Evolutionary conservation across 352 stramenopile genomes (phyloP).

Genomic region (Aphanomyces stellatus): DNA sequence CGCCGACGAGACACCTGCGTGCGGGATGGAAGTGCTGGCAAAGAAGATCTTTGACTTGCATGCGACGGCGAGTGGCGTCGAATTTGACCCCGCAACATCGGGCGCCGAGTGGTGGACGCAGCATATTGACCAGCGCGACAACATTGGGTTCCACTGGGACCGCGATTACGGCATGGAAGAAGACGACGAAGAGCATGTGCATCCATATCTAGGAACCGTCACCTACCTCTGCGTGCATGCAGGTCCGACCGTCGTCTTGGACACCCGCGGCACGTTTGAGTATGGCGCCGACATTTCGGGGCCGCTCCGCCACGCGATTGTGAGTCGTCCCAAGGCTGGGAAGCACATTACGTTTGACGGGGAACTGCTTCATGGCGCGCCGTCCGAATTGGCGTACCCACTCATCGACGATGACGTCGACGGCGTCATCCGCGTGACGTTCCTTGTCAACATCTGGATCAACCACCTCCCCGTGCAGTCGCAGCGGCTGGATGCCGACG

Average conservation of each 20-base stretch:
- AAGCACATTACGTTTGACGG: slow-evolving; percentile 75
- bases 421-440: slow-evolving; percentile 40
- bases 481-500: slow-evolving; percentile 26
- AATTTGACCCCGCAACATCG: slow-evolving; percentile 39
- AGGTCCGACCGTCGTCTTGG: slow-evolving; percentile 40
- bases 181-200: slow-evolving; percentile 61
- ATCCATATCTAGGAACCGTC: slow-evolving; percentile 60
- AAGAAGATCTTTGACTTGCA: slow-evolving; percentile 73
- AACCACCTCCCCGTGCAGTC: slow-evolving; percentile 46
- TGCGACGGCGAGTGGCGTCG: slow-evolving; percentile 31
- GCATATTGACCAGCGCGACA: slow-evolving; percentile 56
- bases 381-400: slow-evolving; percentile 35
- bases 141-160: slow-evolving; percentile 86
- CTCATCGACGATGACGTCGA: slow-evolving; percentile 21
- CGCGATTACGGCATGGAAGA: slow-evolving; percentile 83
- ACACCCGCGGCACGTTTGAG: slow-evolving; percentile 33
- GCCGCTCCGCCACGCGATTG: slow-evolving; percentile 26
- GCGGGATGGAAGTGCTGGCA: slow-evolving; percentile 59
- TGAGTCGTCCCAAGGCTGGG: slow-evolving; percentile 29
- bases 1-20: slow-evolving; percentile 40
- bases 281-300: slow-evolving; percentile 28
- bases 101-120: slow-evolving; percentile 87
- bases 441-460: slow-evolving; percentile 60
- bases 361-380: slow-evolving; percentile 46
- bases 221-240: slow-evolving; percentile 52